Percentiles rank a stretch among this genome's conserved stretches.
These are phyloP conservation scores for Lepidium africanum DNA, from an alignment of 345 rosid genomes.

Conservation along the genomic window DNA sequence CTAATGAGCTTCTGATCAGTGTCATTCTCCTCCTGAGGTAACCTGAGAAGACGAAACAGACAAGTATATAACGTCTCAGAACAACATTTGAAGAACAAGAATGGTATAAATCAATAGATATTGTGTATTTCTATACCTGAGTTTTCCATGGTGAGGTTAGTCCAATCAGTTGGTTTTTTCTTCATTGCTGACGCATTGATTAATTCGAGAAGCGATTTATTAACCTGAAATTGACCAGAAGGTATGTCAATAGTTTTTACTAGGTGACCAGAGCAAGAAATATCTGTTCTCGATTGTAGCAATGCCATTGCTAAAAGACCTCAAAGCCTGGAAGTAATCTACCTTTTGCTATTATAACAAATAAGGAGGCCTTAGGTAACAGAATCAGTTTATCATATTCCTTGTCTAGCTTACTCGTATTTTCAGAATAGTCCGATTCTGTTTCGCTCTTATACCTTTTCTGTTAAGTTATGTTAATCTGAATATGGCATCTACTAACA, in stretches of 20 bases:
- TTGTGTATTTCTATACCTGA: conserved; percentile 32
- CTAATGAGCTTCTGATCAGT: conserved; percentile 22
- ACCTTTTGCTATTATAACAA: not conserved
- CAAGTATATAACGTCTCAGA: not conserved
- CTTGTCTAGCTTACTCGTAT: not conserved
- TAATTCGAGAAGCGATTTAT: conserved; percentile 70
- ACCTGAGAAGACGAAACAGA: conserved; percentile 31
- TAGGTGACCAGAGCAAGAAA: conserved; percentile 1
- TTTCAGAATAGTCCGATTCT: not conserved
- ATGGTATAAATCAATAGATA: not conserved
- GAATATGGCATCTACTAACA: not conserved
- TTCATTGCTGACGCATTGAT: conserved; percentile 53
- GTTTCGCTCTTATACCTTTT: not conserved
- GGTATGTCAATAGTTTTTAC: not conserved
- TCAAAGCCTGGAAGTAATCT: not conserved
- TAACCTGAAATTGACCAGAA: conserved; percentile 54
- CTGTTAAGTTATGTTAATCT: not conserved
- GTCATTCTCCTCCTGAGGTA: conserved; percentile 32
- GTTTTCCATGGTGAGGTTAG: conserved; percentile 40
- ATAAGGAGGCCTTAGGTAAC: not conserved
- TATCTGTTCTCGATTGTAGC: not conserved
- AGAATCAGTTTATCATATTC: not conserved
- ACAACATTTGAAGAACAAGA: not conserved
- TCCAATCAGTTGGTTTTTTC: conserved; percentile 62
- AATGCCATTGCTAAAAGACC: not conserved